A percentile compares a stretch with the other conserved stretches of the same genome.
Evolutionary conservation across 352 stramenopile genomes (phyloP).

Genomic region (Albugo candida): DNA sequence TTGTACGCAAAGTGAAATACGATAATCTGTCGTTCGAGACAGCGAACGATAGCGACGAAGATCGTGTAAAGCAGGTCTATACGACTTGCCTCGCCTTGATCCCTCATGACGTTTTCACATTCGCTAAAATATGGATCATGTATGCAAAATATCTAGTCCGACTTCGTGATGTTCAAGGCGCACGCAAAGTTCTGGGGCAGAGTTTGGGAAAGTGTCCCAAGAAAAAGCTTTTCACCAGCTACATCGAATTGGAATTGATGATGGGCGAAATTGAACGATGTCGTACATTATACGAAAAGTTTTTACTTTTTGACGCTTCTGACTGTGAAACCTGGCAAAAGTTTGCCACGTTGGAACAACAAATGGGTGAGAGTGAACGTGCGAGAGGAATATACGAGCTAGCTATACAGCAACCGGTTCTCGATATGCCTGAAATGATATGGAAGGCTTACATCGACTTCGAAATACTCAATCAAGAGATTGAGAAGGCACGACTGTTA

Average conservation of each 20-base stretch:
- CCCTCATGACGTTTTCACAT: conserved; percentile 92
- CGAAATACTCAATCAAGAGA: conserved; percentile 82
- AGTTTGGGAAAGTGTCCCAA: conserved; percentile 88
- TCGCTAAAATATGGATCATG: conserved; percentile 97
- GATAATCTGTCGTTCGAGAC: no score
- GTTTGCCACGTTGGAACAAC: conserved; percentile 91
- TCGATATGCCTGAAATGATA: conserved; percentile 97
- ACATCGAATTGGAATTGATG: conserved; percentile 92
- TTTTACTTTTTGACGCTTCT: conserved; percentile 57
- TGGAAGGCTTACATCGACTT: conserved; percentile 99
- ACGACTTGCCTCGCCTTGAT: conserved; percentile 86
- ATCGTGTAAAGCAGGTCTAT: conserved; percentile 87
- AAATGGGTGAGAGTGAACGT: conserved; percentile 88
- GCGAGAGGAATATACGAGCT: conserved; percentile 92
- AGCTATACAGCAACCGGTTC: conserved; percentile 82
- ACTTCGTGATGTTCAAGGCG: conserved; percentile 80
- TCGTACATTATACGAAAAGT: conserved; percentile 77
- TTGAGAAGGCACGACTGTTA: conserved; percentile 77
- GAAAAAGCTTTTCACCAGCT: conserved; percentile 83
- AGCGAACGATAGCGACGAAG: conserved; percentile 23
- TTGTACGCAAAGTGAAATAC: conserved; percentile 12
- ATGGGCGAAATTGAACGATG: conserved; percentile 97
- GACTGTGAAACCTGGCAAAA: conserved; percentile 90
- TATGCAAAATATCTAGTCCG: conserved; percentile 94
- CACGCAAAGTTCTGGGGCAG: conserved; percentile 84